These are phyloP conservation scores for Tuber melanosporum DNA, from an alignment of 495 filamentous ascomycete species.

Conservation along the genomic window DNA sequence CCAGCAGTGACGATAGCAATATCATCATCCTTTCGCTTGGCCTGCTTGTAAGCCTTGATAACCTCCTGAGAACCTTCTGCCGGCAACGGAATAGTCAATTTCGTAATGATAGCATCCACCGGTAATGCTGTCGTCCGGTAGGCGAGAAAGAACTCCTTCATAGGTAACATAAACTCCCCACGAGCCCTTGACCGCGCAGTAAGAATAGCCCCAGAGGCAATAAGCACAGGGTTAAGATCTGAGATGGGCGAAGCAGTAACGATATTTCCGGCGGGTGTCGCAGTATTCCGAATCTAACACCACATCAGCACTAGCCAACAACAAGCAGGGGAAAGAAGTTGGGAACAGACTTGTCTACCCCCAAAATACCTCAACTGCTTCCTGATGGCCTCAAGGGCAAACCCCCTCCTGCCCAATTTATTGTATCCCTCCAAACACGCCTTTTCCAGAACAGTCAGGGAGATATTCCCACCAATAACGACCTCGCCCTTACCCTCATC, in stretches of 20 bases:
- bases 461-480: slow-evolving; percentile 43
- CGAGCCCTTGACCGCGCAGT: slow-evolving; percentile 34
- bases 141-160: slow-evolving; percentile 43
- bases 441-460: slow-evolving; percentile 43
- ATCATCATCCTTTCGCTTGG: slow-evolving; percentile 94
- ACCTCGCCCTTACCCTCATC: slow-evolving; percentile 31
- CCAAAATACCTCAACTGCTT: slow-evolving; percentile 46
- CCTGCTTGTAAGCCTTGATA: slow-evolving; percentile 81
- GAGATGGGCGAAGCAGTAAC: slow-evolving; percentile 46
- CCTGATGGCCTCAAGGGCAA: slow-evolving; percentile 43
- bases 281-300: slow-evolving; percentile 44
- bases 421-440: slow-evolving; percentile 43
- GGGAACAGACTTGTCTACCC: slow-evolving; percentile 40
- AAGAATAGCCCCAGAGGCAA: slow-evolving; percentile 43
- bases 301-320: slow-evolving; percentile 1
- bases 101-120: slow-evolving; percentile 45
- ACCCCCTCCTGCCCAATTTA: slow-evolving; percentile 42
- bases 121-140: slow-evolving; percentile 45
- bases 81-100: slow-evolving; percentile 47
- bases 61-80: slow-evolving; percentile 53
- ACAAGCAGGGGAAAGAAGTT: not conserved
- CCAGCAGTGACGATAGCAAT: slow-evolving; percentile 92
- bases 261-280: slow-evolving; percentile 45
- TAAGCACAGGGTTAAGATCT: slow-evolving; percentile 45
- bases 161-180: slow-evolving; percentile 38